Evolutionary conservation across 2,329 filamentous ascomycete species (phyloP).

Genomic region (Penicillium sp.): DNA sequence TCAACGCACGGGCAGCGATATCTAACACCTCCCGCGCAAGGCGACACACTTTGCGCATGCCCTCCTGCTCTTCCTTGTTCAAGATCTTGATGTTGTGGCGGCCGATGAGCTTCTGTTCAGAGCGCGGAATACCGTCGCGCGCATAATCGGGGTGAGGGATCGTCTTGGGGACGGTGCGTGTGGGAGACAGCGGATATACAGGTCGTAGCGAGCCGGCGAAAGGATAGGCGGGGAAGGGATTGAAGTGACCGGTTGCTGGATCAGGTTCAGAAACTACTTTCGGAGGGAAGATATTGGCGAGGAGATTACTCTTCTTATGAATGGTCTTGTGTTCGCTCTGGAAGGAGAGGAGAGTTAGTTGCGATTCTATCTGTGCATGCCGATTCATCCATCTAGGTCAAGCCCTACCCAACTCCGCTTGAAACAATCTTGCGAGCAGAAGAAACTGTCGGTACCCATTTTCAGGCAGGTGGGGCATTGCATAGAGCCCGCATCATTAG

Average conservation of each 20-base stretch:
- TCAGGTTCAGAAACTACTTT: conserved; percentile 88
- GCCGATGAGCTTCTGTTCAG: conserved; percentile 67
- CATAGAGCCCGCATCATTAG: conserved; percentile 80
- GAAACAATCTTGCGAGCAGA: conserved; percentile 98
- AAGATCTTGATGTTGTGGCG: conserved; percentile 83
- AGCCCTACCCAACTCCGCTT: conserved; percentile 90
- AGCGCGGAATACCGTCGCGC: conserved; percentile 74
- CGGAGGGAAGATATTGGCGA: conserved; percentile 74
- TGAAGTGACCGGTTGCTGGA: conserved; percentile 86
- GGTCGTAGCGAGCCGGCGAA: conserved; percentile 83
- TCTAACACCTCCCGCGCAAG: conserved; percentile 90
- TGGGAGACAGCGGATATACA: conserved; percentile 79
- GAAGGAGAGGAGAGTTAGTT: background rate
- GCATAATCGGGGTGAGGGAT: conserved; percentile 89
- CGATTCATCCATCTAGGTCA: background rate
- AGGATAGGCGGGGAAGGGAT: conserved; percentile 86
- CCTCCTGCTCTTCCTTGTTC: conserved; percentile 78
- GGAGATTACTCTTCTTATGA: conserved; percentile 79
- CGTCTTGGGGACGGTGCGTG: conserved; percentile 73
- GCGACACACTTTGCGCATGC: conserved; percentile 89
- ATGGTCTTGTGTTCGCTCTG: conserved; percentile 80
- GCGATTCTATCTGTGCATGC: conserved; percentile 25
- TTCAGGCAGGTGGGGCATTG: conserved; percentile 97
- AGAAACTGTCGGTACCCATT: conserved; percentile 86
- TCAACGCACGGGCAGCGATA: conserved; percentile 79